These are phyloP conservation scores for Talaromyces nanjingensis DNA, from an alignment of 495 filamentous ascomycete species.

Conservation along the genomic window DNA sequence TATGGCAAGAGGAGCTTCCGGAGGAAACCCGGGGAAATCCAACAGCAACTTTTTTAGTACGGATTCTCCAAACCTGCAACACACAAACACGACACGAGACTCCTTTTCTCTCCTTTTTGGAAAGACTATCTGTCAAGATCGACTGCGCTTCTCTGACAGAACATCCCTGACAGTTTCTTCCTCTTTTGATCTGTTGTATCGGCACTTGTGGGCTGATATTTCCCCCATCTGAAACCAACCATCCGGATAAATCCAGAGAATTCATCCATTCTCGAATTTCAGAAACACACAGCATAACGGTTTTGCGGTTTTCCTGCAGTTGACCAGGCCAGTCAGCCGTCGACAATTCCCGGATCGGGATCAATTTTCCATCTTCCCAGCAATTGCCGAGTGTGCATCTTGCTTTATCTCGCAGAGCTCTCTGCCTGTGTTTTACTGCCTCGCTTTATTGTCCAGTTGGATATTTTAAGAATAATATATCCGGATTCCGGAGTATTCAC, in stretches of 20 bases:
- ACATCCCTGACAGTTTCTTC: not conserved
- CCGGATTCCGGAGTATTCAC: not conserved
- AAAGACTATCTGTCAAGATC: not conserved
- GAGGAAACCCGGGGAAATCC: slow-evolving; percentile 7
- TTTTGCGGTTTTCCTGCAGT: not conserved
- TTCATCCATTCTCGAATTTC: not conserved
- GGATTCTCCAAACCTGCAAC: not conserved
- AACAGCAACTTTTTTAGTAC: not conserved
- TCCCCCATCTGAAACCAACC: not conserved
- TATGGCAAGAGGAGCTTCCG: not conserved
- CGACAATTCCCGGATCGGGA: not conserved
- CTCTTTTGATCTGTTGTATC: not conserved
- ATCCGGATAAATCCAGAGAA: not conserved
- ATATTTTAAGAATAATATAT: not conserved
- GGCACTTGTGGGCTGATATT: not conserved
- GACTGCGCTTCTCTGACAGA: not conserved
- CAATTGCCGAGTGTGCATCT: not conserved
- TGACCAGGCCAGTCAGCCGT: not conserved
- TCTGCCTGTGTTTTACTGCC: not conserved
- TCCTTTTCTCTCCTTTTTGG: not conserved
- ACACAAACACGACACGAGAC: not conserved
- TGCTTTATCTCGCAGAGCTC: not conserved
- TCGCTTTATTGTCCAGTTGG: not conserved
- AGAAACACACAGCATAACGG: not conserved
- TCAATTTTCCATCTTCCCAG: not conserved